Conservation (phyloP, 805 yeast species). For the Jamesozyma jinghongensis region DNA sequence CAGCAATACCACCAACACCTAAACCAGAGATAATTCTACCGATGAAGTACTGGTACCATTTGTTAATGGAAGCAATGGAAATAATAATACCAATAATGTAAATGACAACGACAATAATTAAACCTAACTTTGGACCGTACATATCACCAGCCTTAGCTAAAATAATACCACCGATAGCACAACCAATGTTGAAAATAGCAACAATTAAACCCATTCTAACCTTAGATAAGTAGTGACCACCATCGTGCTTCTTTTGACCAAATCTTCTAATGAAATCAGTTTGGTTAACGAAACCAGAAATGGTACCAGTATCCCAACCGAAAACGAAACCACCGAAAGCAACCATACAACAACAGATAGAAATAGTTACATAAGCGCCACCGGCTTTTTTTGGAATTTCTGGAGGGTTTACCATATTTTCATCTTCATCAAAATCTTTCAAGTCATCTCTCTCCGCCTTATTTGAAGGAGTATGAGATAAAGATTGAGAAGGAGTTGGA, state of each 20-base stretch:
- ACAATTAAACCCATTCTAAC: conserved; percentile 50
- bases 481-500: conserved; percentile 13
- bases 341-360: conserved; percentile 3
- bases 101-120: conserved; percentile 51
- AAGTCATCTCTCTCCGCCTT: conserved; percentile 20
- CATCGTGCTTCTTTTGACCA: conserved; percentile 38
- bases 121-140: conserved; percentile 56
- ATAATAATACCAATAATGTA: conserved; percentile 59
- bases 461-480: conserved; percentile 20
- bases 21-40: conserved; percentile 64
- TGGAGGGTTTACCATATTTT: conserved; percentile 3
- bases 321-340: conserved; percentile 6
- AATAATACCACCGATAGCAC: conserved; percentile 30
- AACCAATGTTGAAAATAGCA: conserved; percentile 56
- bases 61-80: conserved; percentile 45
- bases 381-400: conserved; percentile 9
- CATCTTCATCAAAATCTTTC: conserved; percentile 9
- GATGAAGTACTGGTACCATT: conserved; percentile 58
- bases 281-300: conserved; percentile 58
- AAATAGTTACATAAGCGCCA: conserved; percentile 3
- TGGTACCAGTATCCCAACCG: conserved; percentile 77
- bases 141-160: conserved; percentile 11
- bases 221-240: conserved; percentile 39
- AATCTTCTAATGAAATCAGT: conserved; percentile 48
- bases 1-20: conserved; percentile 65